Base-by-base conservation (phyloP, 2,329 filamentous ascomycete genomes). In the Aspergillus intermedius region DNA sequence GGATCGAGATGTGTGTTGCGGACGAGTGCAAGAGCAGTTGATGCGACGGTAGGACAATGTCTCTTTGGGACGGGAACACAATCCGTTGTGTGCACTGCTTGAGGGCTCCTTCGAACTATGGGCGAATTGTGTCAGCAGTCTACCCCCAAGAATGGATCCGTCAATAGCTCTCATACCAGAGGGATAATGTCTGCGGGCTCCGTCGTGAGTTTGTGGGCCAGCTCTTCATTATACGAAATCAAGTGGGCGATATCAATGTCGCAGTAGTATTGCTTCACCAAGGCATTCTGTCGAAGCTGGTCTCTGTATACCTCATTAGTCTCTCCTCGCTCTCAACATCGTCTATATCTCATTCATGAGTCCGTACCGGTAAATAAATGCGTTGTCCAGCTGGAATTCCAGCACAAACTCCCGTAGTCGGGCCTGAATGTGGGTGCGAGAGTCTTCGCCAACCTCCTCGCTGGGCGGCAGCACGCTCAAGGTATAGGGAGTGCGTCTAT, bases 231-330 rank as follows among this genome's bases (percentile, higher is more conserved):
- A 73, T 91, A 97, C 53, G 87, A 93, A 68, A 97, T 97, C 50
- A 98, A 75, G 67, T 98, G 91, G 53, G 87, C 88, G 60, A 98
- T 88, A 67, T 98, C 91, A 65, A 98, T 82, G 68, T 98, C 91
- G 75, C 93, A 96, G 70, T 86, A 96, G 74, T 90, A 97, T 61
- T 91, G 90, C 67, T 95, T 93, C 39, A 95, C 78, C 1, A 97
- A 80, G 6, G 93, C 90, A 74, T 98, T 98, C 66, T 97, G 90
- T 61, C 88, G 83, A 50, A 98, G 81, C 72, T 97, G 93, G 63
- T 97, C 91, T 80, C 93, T 94, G 55, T 44, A 46, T 10, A 6
- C 45, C 32, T 17, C 34, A 40, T 53, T 48, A 48, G 30, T 53
- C 17, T 25, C 35, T 45, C 17, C 13, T 13, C n/a, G 15, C 22